These are phyloP conservation scores for Agrocybe pediades DNA, from an alignment of 768 basidiomycete genomes.

Conservation along the genomic window DNA sequence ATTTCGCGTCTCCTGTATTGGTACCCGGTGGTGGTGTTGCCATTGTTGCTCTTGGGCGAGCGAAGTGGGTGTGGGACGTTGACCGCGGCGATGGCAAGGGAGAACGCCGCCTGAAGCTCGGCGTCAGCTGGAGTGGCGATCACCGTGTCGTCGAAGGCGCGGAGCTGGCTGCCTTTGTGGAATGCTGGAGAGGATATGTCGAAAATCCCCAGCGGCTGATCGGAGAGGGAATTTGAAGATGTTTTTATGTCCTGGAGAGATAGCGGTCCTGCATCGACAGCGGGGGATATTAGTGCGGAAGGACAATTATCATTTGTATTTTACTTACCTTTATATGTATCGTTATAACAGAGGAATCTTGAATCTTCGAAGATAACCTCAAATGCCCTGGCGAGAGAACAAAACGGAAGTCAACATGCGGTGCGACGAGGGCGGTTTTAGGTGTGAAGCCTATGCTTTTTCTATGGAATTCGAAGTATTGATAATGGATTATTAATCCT, in stretches of 20 bases:
- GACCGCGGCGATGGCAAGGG: constrained; percentile 35
- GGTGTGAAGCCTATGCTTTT: no score
- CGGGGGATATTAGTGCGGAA: background rate
- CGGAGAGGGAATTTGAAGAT: constrained; percentile 44
- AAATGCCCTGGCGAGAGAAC: background rate
- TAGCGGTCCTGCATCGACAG: background rate
- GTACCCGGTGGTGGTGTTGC: constrained; percentile 84
- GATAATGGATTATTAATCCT: no score
- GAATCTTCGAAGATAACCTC: background rate
- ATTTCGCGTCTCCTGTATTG: constrained; percentile 71
- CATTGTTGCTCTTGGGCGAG: constrained; percentile 80
- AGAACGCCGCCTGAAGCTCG: constrained; percentile 34
- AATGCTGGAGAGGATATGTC: constrained; percentile 80
- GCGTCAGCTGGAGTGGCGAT: constrained; percentile 84
- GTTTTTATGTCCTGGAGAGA: no score
- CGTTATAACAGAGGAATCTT: background rate
- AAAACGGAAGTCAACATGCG: no score
- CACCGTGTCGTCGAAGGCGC: constrained; percentile 89
- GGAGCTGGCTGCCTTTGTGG: constrained; percentile 86
- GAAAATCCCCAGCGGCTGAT: constrained; percentile 74
- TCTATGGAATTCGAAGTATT: no score
- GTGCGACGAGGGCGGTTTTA: no score
- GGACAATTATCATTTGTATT: no score
- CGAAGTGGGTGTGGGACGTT: constrained; percentile 79
- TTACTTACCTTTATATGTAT: background rate